A percentile compares a stretch with the other conserved stretches of the same genome.
Conservation (phyloP, 2,329 filamentous ascomycete species). For the Gyromitra esculenta region DNA sequence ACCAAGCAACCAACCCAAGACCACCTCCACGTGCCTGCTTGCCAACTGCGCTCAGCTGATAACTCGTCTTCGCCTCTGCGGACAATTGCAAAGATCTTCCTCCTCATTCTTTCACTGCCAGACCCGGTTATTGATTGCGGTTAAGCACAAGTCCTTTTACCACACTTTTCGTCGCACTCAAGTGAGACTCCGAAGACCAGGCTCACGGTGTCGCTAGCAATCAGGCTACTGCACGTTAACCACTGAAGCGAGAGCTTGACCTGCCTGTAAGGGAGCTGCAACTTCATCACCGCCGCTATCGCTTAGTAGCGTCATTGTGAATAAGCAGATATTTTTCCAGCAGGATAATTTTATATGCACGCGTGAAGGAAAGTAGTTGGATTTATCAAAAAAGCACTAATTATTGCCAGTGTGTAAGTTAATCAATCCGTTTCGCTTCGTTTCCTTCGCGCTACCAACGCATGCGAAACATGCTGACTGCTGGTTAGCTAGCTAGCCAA, state of each 20-base stretch:
- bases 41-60: conserved; percentile 16
- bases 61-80: conserved; percentile 1
- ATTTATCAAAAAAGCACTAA: not conserved
- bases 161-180: conserved; percentile 21
- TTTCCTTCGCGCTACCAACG: not conserved
- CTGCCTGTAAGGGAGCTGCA: conserved; percentile 36
- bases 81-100: not conserved
- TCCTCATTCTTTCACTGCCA: conserved; percentile 5
- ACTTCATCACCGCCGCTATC: conserved; percentile 16
- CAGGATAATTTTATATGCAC: conserved; percentile 25
- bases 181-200: conserved; percentile 31
- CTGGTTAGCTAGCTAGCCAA: conserved; percentile 22
- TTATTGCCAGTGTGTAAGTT: conserved; percentile 9
- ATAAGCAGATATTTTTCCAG: conserved; percentile 1
- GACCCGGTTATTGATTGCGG: conserved; percentile 19
- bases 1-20: conserved; percentile 13
- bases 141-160: conserved; percentile 9
- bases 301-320: conserved; percentile 7
- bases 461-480: conserved; percentile 19
- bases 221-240: conserved; percentile 44
- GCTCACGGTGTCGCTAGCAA: conserved; percentile 30
- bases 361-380: conserved; percentile 14
- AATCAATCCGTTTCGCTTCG: not conserved
- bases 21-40: conserved; percentile 11
- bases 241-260: conserved; percentile 42